Conservation (phyloP, 2,329 filamentous ascomycete species). For the Talaromyces sp. region DNA sequence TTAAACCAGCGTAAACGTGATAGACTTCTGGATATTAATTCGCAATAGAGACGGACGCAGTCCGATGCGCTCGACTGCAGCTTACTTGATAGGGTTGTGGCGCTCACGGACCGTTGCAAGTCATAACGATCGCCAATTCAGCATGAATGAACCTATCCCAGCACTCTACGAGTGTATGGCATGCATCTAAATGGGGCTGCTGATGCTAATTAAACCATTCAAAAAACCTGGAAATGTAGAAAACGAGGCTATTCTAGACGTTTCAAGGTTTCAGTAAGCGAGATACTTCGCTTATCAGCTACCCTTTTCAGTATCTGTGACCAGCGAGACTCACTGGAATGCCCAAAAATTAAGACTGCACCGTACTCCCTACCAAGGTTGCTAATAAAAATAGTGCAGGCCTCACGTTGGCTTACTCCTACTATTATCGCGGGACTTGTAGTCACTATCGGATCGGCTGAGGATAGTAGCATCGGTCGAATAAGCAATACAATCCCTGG, state of each 20-base stretch:
- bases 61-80: neutral
- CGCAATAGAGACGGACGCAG: too few relatives aligned
- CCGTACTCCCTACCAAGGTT: neutral
- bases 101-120: neutral
- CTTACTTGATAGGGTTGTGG: neutral
- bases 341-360: neutral
- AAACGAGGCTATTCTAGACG: neutral
- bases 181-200: neutral
- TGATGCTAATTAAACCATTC: neutral
- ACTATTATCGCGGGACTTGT: neutral
- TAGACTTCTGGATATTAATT: neutral
- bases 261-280: neutral
- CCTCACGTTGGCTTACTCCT: neutral
- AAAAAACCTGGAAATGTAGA: neutral
- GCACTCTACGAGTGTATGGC: neutral
- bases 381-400: neutral
- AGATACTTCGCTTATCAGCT: neutral
- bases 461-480: neutral
- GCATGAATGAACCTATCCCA: neutral
- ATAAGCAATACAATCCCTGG: neutral
- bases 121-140: neutral
- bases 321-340: neutral
- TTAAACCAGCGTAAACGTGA: neutral
- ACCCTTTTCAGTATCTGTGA: neutral
- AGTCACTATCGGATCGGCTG: neutral